Base-by-base conservation (phyloP, 331 rosid genomes). In the Malus hybrid region DNA sequence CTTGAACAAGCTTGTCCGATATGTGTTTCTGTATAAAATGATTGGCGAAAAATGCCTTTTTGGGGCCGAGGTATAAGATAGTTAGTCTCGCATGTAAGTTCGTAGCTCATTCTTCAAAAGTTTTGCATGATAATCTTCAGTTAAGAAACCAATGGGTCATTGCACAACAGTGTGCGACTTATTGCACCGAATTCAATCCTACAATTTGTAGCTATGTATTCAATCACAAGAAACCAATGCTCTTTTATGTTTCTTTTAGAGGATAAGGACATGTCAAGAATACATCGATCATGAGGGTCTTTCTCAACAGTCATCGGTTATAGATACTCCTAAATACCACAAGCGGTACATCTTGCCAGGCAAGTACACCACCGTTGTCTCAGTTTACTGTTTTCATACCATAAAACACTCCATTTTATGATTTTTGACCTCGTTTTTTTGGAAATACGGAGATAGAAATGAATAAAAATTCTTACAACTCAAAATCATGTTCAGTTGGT, bases 321-420 rank as follows among this genome's bases (percentile, higher is more conserved):
- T 95, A 75, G 84, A 82, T 71, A 90, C 99, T 62, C 99, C 99
- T 0, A 95, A 83, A 84, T 91, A 90, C 83, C 93, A 84, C 60
- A 95, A 95, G 84, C 96, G 91, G 11, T 95, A 90, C 83, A 76
- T 92, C 69, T 83, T 95, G 83, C 99, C 97, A 85, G 99, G 99
- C 83, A 87, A 80, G 70, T 70, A 67, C 70, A 76, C 67, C 62
- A 68, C 14, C 56, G 6, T 50, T 20, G 34, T 6, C 66, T 46
- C 46, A 6, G 32, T 59, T 10, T 69, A 33, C 14, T 20, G 12
- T n/a, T 57, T 18, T 83, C 22, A 65, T 64, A 33, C 56, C 69
- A 20, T 24, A 11, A 13, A 3, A 33, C 27, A 5, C 72, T 61
- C 27, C 16, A 52, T 56, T 63, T 67, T 68, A 29, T 44, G 31